A percentile compares a stretch with the other conserved stretches of the same genome.
Conservation (phyloP, 495 filamentous ascomycete genomes). For the Geopyxis carbonaria region DNA sequence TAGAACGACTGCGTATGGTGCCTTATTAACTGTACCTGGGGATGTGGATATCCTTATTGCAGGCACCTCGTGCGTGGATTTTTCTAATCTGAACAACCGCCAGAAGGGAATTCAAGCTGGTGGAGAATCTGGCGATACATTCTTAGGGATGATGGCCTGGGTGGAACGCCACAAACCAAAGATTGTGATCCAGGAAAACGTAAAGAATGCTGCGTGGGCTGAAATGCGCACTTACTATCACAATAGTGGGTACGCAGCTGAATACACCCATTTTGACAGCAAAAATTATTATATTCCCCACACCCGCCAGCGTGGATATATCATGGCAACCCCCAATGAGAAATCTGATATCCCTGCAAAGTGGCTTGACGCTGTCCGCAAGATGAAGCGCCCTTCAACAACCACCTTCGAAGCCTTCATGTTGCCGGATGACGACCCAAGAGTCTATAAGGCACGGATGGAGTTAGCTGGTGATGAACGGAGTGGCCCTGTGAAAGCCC, state of each 20-base stretch:
- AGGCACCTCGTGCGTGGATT: slow-evolving; percentile 67
- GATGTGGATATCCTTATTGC: slow-evolving; percentile 53
- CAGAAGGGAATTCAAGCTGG: slow-evolving; percentile 31
- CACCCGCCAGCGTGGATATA: slow-evolving; percentile 55
- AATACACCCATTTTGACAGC: slow-evolving; percentile 38
- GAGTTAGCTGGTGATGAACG: slow-evolving; percentile 25
- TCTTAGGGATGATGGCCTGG: slow-evolving; percentile 45
- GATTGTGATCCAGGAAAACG: slow-evolving; percentile 62
- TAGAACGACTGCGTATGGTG: slow-evolving; percentile 58
- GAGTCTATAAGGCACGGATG: slow-evolving; percentile 35
- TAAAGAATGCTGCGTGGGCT: slow-evolving; percentile 45
- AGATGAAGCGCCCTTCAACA: slow-evolving; percentile 42
- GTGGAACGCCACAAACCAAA: slow-evolving; percentile 38
- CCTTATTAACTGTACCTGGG: slow-evolving; percentile 38
- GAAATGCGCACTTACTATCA: slow-evolving; percentile 35
- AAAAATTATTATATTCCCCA: slow-evolving; percentile 70
- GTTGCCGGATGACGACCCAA: slow-evolving; percentile 38
- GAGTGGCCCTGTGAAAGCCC: slow-evolving; percentile 14
- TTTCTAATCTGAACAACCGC: slow-evolving; percentile 38
- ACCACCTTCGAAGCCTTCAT: slow-evolving; percentile 47
- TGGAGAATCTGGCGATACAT: slow-evolving; percentile 58
- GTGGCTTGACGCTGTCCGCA: slow-evolving; percentile 29
- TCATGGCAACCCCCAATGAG: slow-evolving; percentile 41
- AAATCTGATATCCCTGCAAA: slow-evolving; percentile 21
- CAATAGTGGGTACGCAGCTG: slow-evolving; percentile 38